Conservation (phyloP, 495 filamentous ascomycete species). For the Lepidopterella palustris region DNA sequence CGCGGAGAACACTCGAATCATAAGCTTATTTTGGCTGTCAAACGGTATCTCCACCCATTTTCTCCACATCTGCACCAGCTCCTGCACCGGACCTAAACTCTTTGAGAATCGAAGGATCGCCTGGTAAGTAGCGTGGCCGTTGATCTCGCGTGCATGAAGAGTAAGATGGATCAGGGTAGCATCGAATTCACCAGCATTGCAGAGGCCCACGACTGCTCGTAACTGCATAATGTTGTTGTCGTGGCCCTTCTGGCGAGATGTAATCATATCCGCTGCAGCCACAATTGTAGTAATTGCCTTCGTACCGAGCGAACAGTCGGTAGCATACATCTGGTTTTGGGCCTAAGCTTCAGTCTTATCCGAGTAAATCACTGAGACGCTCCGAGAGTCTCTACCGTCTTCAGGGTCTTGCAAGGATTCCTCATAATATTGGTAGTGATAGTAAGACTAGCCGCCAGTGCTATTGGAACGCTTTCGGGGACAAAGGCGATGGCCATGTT, state of each 20-base stretch:
- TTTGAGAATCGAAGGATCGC: conserved; percentile 64
- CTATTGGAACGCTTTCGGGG: conserved; percentile 64
- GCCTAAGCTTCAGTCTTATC: conserved; percentile 67
- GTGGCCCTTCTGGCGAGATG: conserved; percentile 1
- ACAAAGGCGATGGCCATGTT: conserved; percentile 67
- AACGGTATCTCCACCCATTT: conserved; percentile 62
- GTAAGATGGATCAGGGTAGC: conserved; percentile 49
- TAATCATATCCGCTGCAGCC: conserved; percentile 8
- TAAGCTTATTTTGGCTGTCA: conserved; percentile 75
- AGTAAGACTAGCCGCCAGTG: conserved; percentile 48
- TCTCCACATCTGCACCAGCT: conserved; percentile 47
- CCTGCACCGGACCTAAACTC: conserved; percentile 44
- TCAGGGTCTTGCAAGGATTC: conserved; percentile 57
- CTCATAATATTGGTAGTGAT: conserved; percentile 58
- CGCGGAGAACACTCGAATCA: too few species aligned
- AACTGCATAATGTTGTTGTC: conserved; percentile 14
- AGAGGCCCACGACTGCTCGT: conserved; percentile 47
- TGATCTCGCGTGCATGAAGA: conserved; percentile 50
- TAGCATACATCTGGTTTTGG: conserved; percentile 63
- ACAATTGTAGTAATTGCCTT: conserved; percentile 16
- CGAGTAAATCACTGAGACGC: conserved; percentile 61
- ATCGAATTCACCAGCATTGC: conserved; percentile 67
- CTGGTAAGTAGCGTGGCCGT: conserved; percentile 67
- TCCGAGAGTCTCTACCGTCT: conserved; percentile 64
- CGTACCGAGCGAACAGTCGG: conserved; percentile 14